These are phyloP conservation scores for Stemphylium vesicarium DNA, from an alignment of 2,329 filamentous ascomycete genomes.

Conservation along the genomic window DNA sequence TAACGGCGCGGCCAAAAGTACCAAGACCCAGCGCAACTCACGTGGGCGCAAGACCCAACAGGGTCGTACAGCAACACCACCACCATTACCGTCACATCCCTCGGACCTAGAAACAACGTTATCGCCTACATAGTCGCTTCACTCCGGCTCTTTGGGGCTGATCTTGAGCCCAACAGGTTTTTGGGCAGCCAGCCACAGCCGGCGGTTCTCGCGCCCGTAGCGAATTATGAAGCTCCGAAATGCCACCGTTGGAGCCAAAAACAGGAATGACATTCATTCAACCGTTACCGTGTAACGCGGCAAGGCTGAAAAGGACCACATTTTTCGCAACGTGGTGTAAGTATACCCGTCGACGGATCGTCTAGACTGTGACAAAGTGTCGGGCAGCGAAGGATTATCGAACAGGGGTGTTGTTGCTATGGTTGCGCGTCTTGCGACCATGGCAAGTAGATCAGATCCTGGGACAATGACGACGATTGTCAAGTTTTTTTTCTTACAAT, in stretches of 20 bases:
- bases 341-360: not conserved
- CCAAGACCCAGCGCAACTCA: not conserved
- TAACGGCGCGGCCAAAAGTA: slow-evolving; percentile 1
- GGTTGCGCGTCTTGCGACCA: not conserved
- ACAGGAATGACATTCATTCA: no score
- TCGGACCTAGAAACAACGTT: not conserved
- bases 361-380: not conserved
- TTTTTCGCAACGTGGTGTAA: no score
- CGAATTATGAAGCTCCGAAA: not conserved
- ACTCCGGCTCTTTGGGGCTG: not conserved
- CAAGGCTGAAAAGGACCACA: no score
- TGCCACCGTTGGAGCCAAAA: not conserved
- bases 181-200: not conserved
- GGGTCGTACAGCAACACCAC: not conserved
- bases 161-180: not conserved
- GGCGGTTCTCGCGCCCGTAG: not conserved
- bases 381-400: not conserved
- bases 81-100: not conserved
- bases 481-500: no score
- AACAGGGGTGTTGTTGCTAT: not conserved
- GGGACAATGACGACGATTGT: no score
- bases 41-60: not conserved
- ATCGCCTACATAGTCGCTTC: not conserved
- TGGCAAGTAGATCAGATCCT: no score
- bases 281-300: no score